Percentiles rank a stretch among this genome's conserved stretches.
These are phyloP conservation scores for Aurantiochytrium sp. DNA, from an alignment of 108 stramenopile species.

Conservation along the genomic window DNA sequence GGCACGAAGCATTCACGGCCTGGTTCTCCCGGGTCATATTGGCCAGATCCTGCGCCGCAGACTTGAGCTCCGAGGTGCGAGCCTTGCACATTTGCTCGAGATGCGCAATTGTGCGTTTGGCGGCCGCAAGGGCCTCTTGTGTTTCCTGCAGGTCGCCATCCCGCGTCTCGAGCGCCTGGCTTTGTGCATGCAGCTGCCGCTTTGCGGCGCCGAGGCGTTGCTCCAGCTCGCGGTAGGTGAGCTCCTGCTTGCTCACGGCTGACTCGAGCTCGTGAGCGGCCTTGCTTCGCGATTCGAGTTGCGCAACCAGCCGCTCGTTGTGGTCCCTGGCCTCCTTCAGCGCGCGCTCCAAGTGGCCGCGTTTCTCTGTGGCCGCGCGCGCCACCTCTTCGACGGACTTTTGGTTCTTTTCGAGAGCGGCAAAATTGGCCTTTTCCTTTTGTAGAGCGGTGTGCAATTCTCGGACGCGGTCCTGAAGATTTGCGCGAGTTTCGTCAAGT, in stretches of 20 bases:
- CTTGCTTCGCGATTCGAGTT: not conserved
- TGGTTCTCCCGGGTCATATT: constrained; percentile 16
- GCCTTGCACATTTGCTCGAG: not conserved
- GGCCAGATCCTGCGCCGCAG: not conserved
- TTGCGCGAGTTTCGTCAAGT: not conserved
- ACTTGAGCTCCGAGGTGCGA: not conserved
- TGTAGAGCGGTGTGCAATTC: not conserved
- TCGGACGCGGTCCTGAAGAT: not conserved
- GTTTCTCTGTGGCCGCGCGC: not conserved
- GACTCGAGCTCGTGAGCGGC: not conserved
- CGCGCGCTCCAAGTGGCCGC: not conserved
- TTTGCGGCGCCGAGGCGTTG: not conserved
- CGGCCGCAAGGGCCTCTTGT: not conserved
- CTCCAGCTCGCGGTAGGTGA: not conserved
- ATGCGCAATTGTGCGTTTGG: not conserved
- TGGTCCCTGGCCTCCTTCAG: not conserved
- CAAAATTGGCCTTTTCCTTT: not conserved
- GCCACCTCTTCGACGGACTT: not conserved
- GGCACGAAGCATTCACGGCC: not conserved
- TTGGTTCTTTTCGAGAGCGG: not conserved
- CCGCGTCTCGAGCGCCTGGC: not conserved
- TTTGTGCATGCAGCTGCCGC: not conserved
- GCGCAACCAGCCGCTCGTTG: not conserved
- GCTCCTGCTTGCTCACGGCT: not conserved
- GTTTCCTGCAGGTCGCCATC: not conserved